Conservation (phyloP, 208 protist genomes). For the Herpetomonas samuelpessoai region DNA sequence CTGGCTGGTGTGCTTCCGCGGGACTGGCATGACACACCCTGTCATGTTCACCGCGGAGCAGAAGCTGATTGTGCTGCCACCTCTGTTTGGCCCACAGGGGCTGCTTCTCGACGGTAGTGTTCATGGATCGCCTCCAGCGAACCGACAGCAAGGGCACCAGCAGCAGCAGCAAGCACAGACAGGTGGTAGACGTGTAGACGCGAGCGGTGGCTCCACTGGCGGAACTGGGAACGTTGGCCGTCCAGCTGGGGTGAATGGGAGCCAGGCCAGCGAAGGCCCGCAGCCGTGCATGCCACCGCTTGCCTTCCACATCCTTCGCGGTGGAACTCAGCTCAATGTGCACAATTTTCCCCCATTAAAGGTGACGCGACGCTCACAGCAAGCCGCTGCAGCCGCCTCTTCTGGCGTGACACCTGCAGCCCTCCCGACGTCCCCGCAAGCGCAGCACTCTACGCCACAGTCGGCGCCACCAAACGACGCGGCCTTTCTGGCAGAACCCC, state of each 20-base stretch:
- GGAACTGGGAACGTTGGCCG: too few relatives aligned
- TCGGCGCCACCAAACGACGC: not conserved
- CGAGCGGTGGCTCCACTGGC: not conserved
- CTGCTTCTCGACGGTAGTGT: too few relatives aligned
- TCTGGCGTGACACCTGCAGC: too few relatives aligned
- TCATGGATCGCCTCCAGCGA: too few relatives aligned
- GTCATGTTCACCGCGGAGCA: conserved; percentile 35
- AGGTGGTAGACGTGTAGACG: too few relatives aligned
- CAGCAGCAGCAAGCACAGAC: not conserved
- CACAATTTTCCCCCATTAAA: conserved; percentile 67
- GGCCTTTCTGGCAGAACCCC: not conserved
- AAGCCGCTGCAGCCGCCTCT: too few relatives aligned
- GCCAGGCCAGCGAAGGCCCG: too few relatives aligned
- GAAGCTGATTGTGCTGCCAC: conserved; percentile 35
- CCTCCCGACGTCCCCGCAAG: too few relatives aligned
- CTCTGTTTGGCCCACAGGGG: conserved; percentile 7
- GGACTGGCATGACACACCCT: conserved; percentile 48
- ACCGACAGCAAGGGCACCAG: not conserved
- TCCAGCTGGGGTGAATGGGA: too few relatives aligned
- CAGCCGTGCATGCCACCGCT: conserved; percentile 18
- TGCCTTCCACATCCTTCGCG: conserved; percentile 65
- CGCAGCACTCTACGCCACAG: too few relatives aligned
- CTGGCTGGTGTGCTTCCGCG: conserved; percentile 65
- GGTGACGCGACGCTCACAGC: conserved; percentile 35
- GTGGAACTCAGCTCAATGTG: conserved; percentile 56